Evolutionary conservation across 768 basidiomycete genomes (phyloP).

Genomic region (Leccinum imitatum): DNA sequence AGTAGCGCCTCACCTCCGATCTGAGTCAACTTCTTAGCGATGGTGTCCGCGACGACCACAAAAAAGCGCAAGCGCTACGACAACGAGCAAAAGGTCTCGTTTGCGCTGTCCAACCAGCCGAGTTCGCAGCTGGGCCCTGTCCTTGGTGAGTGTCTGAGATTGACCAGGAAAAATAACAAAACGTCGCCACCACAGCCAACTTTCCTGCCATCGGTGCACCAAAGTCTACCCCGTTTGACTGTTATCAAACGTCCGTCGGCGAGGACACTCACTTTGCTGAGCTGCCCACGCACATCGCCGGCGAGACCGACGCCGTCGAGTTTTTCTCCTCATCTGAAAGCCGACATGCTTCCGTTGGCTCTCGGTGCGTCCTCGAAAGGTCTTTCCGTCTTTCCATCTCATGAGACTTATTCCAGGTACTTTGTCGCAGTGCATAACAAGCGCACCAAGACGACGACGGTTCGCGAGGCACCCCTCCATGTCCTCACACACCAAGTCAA

Average conservation of each 20-base stretch:
- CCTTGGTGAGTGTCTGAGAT: conserved; percentile 41
- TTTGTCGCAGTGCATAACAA: conserved; percentile 82
- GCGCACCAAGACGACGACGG: conserved; percentile 62
- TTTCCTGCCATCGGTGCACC: no score
- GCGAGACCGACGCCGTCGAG: no score
- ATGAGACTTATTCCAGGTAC: conserved; percentile 51
- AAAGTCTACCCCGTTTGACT: conserved; percentile 56
- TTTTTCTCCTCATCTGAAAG: conserved; percentile 67
- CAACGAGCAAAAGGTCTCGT: conserved; percentile 35
- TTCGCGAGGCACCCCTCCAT: conserved; percentile 68
- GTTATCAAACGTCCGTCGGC: conserved; percentile 48
- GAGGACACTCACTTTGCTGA: conserved; percentile 33
- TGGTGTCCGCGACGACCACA: conserved; percentile 27
- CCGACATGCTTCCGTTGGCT: neutral
- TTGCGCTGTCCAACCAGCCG: conserved; percentile 37
- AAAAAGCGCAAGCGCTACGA: conserved; percentile 52
- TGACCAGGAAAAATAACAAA: conserved; percentile 1
- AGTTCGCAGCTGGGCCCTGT: conserved; percentile 47
- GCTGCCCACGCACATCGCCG: conserved; percentile 51
- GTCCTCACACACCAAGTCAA: conserved; percentile 80
- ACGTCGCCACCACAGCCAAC: conserved; percentile 13
- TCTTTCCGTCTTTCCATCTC: conserved; percentile 4
- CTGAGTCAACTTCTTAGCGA: no score
- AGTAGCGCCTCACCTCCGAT: conserved; percentile 10
- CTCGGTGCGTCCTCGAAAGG: neutral